A percentile compares a stretch with the other conserved stretches of the same genome.
These are phyloP conservation scores for Cercospora berteroae DNA, from an alignment of 2,329 filamentous ascomycete species.

Conservation along the genomic window DNA sequence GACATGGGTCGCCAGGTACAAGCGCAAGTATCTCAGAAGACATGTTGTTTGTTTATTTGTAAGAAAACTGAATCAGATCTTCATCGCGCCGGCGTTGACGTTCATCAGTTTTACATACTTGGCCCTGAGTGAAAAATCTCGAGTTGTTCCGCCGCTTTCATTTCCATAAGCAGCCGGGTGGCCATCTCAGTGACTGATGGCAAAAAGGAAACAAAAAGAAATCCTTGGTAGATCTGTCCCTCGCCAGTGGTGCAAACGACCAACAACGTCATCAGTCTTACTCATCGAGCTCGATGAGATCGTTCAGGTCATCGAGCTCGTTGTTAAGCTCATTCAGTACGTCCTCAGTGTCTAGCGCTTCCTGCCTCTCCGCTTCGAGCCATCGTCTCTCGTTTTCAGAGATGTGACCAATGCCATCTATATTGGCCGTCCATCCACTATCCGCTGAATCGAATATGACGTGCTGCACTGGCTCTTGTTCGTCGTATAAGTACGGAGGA, in stretches of 20 bases:
- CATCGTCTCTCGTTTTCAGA: background rate
- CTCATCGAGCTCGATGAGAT: background rate
- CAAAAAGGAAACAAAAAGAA: background rate
- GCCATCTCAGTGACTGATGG: background rate
- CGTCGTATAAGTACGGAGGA: background rate
- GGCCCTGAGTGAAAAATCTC: too few species aligned
- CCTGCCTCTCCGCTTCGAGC: background rate
- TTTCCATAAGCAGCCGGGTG: too few species aligned
- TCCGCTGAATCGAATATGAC: background rate
- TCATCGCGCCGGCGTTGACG: too few species aligned
- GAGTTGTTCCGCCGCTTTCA: too few species aligned
- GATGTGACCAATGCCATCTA: background rate
- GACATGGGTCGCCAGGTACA: background rate
- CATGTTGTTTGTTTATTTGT: background rate
- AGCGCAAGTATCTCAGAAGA: background rate
- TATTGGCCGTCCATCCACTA: background rate
- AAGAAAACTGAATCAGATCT: too few species aligned
- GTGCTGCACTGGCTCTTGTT: background rate
- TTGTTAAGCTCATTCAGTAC: too few species aligned
- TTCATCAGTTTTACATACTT: too few species aligned
- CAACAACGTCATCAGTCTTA: background rate
- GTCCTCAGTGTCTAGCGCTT: background rate
- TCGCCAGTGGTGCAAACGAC: background rate
- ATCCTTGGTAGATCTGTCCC: background rate
- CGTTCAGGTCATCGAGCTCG: background rate